Base-by-base conservation (phyloP, 306 rosid genomes). In the Cucurbita pepo region DNA sequence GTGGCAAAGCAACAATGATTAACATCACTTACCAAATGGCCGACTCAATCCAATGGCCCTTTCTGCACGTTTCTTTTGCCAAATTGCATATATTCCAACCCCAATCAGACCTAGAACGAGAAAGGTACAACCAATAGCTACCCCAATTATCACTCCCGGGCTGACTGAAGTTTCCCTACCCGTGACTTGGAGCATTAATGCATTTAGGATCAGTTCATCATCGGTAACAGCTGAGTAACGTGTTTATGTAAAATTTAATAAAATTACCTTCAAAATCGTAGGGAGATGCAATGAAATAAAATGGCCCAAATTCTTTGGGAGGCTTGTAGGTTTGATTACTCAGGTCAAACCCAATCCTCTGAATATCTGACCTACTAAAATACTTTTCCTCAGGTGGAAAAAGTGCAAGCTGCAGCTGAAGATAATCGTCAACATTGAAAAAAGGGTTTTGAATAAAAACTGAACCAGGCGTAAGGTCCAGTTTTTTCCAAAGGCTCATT, bases 61-160 rank as follows among this genome's bases (percentile, higher is more conserved):
- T 82, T 94, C 97, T 30, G 97, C 99, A 1, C 97, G 96, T 78
- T 86, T 94, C 90, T 94, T 94, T 80, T 94, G 99, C 47, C 81
- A 54, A 77, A 94, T 16, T 16, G 96, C 99, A 15, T 94, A 94
- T 65, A 79, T 4, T 40, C 78, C 95, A 14, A 94, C 76, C 6
- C 81, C 95, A 70, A 91, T 48, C 47, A 94, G 89, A 75, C 88
- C 87, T 37, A 94, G 44, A 77, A 89, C 79, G 80, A 94, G 82
- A 64, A 88, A 12, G 71, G 82, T 16, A 74, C 92, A 79, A 30
- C 91, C 88, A 76, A 73, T 10, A 55, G 90, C 82, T 76, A 94
- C 86, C 65, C 88, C 96, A 73, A 81, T 71, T 37, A 86, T 13
- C 44, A 66, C 75, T 54, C 86, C 84, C 25, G 57, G 43, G 85